Evolutionary conservation across 208 protist species (phyloP), one percentile per base, ranked within the genome.

Genomic region (Leishmania gerbilli): DNA sequence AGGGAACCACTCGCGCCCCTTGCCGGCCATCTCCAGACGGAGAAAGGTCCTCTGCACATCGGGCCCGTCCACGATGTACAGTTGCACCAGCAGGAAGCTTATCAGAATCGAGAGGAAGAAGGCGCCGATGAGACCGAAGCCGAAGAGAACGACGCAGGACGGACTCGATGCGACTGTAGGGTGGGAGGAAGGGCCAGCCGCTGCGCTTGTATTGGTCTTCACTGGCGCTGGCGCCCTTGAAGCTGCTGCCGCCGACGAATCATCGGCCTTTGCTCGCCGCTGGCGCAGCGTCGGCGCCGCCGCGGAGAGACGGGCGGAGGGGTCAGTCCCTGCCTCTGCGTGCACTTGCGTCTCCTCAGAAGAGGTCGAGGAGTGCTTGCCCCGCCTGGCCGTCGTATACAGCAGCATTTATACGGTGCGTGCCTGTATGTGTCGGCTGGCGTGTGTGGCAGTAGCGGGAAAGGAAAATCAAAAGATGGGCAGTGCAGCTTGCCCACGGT

Each of bases 1-100:
- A 40, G 78, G 78, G 21, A 86, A 81, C 74, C 74, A 72, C 37
- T 79, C 78, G 47, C 64, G 60, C 0, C 77, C 82, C 7, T 58
- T 34, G 42, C 82, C 82, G 7, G 78, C 78, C 34, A 53, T 11
- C 56, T 82, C 56, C 74, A 80, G 31, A 15, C 74, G 82, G 4
- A 45, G 47, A 3, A 31, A 21, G 0, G 72, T 82, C 3, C 17
- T 53, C 8, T n/a, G 8, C n/a, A 79, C 34, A 71, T 85, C 72
- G 64, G 79, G 64, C 45, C 69, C 77, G 17, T 85, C 77, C 6
- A 82, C 31, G 24, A 51, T 62, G 21, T 76, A 31, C 24, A 79
- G 9, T 53, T 84, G 71, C 24, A 84, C 40, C 6, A 56, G 67
- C 2, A 81, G 11, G 31, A 87, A 82, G 55, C 21, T 64, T 19